A percentile compares a stretch with the other conserved stretches of the same genome.
These are phyloP conservation scores for Calonectria hawksworthii DNA, from an alignment of 2,329 filamentous ascomycete genomes.

Conservation along the genomic window DNA sequence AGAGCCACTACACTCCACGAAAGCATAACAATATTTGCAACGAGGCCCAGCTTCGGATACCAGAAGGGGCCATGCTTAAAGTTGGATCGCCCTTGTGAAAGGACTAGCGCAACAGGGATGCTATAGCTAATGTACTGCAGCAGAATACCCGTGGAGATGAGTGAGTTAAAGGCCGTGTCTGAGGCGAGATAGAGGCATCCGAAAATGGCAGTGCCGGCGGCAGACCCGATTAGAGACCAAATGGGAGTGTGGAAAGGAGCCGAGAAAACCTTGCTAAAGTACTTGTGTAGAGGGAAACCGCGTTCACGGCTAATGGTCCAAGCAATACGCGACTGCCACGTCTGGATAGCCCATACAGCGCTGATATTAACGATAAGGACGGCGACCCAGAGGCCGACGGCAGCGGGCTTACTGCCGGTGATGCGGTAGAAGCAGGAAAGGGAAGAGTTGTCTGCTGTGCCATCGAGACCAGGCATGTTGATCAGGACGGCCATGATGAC, in stretches of 20 bases:
- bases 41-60: slow-evolving; percentile 40
- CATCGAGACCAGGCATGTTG: slow-evolving; percentile 35
- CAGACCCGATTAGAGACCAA: slow-evolving; percentile 43
- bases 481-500: slow-evolving; percentile 38
- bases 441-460: slow-evolving; percentile 38
- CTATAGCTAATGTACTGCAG: slow-evolving; percentile 47
- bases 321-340: slow-evolving; percentile 47
- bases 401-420: slow-evolving; percentile 39
- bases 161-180: slow-evolving; percentile 45
- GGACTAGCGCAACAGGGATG: slow-evolving; percentile 43
- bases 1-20: slow-evolving; percentile 40
- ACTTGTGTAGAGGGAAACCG: slow-evolving; percentile 41
- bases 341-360: slow-evolving; percentile 46
- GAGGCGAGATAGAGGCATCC: slow-evolving; percentile 47
- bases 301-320: slow-evolving; percentile 47
- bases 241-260: slow-evolving; percentile 42
- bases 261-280: slow-evolving; percentile 40
- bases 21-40: slow-evolving; percentile 45
- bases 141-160: slow-evolving; percentile 43
- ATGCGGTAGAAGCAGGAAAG: slow-evolving; percentile 41
- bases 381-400: slow-evolving; percentile 41
- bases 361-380: slow-evolving; percentile 41
- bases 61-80: slow-evolving; percentile 48
- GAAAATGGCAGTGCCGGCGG: slow-evolving; percentile 42
- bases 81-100: slow-evolving; percentile 39